Evolutionary conservation across 345 rosid species (phyloP), one percentile per base, ranked within the genome.

Genomic region (Aquilaria malaccensis): DNA sequence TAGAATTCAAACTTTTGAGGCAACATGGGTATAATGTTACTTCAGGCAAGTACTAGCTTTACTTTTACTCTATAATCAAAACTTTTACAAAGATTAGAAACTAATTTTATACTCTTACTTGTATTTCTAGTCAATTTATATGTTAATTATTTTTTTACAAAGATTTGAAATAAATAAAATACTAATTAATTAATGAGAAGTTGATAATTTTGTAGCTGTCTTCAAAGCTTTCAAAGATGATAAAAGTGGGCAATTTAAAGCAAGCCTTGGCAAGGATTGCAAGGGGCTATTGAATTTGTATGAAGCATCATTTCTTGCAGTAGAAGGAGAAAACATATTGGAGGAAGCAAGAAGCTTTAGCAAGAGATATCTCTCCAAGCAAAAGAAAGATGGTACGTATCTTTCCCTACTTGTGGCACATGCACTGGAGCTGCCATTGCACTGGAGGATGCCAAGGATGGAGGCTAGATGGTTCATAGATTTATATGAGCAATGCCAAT

Each of bases 401-500:
- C 65, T 65, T 32, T 58, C 45, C 2, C 55, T 32, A 57, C 60
- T 74, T 13, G 79, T 69, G 48, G 63, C 43, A 0, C 81, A 67
- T 60, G 79, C 79, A 10, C 45, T 79, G 62, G 76, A 76, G 45
- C 57, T 72, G 53, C 82, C 85, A 0, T 48, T 70, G 37, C 77
- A 77, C 55, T 67, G 71, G 67, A 69, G 77, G 53, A 58, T 77
- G 32, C 51, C 4, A 57, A 70, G 82, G 52, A 48, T 68, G 58
- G 81, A 80, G 50, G 72, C 79, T 0, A 64, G 74, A 31, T 76
- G 77, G 81, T 71, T 67, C 56, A 76, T 80, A 3, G 63, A 69
- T 29, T 41, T 63, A 11, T 80, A 61, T 30, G 60, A 65, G 63
- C 70, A 58, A 58, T 61, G 30, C 37, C 14, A 55, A 1, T 65